Percentiles rank a stretch among this genome's conserved stretches.
Evolutionary conservation across 192 early-diverging fungal genomes (phyloP).

Genomic region (Chytriomyces sp.): DNA sequence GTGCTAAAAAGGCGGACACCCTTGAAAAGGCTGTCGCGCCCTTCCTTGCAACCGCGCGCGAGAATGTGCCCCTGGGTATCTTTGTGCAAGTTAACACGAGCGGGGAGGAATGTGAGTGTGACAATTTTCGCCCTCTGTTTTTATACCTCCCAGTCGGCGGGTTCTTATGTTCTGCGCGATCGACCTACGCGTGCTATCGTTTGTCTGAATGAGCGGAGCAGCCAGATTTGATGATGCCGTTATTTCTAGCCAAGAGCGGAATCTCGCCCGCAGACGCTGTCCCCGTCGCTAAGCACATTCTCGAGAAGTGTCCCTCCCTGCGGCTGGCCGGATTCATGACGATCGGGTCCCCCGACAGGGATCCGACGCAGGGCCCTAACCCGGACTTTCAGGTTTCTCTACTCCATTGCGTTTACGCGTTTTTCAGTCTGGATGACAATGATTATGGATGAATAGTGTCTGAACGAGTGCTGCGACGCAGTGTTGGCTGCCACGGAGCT

Average conservation of each 20-base stretch:
- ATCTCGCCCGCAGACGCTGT: constrained; percentile 56
- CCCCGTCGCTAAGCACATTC: constrained; percentile 65
- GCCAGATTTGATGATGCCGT: not conserved
- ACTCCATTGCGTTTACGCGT: not conserved
- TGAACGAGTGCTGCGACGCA: constrained; percentile 5
- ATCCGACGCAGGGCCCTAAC: constrained; percentile 50
- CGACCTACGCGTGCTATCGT: not conserved
- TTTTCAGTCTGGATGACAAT: not conserved
- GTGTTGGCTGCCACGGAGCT: constrained; percentile 12
- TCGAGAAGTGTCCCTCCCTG: constrained; percentile 66
- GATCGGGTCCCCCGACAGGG: constrained; percentile 77
- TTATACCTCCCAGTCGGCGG: not conserved
- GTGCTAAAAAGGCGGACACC: constrained; percentile 76
- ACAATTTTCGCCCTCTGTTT: not conserved
- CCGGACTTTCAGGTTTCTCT: constrained; percentile 72
- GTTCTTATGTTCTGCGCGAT: not conserved
- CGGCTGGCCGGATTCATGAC: constrained; percentile 90
- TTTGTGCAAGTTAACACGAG: constrained; percentile 97
- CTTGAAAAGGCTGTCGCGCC: constrained; percentile 68
- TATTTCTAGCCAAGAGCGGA: constrained; percentile 76
- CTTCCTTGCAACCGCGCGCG: constrained; percentile 58
- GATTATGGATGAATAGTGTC: not conserved
- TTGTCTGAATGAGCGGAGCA: not conserved
- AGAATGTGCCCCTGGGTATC: constrained; percentile 65
- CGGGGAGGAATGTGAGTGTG: constrained; percentile 72